Conservation (phyloP, 1,139 yeast species). For the Candida labiduridarum region DNA sequence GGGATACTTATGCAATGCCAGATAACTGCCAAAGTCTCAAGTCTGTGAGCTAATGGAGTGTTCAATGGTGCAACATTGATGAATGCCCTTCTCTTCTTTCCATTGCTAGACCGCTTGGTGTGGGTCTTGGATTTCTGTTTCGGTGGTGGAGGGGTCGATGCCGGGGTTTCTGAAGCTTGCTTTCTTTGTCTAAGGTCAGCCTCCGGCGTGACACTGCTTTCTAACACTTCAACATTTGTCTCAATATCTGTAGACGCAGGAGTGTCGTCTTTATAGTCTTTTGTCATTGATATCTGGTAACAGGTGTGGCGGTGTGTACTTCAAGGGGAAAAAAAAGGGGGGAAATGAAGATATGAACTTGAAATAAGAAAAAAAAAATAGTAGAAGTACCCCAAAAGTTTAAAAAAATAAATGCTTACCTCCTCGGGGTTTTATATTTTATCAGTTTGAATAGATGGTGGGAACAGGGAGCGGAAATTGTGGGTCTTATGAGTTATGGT, state of each 20-base stretch:
- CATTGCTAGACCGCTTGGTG: not conserved
- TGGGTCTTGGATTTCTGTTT: not conserved
- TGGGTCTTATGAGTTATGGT: too few relatives aligned
- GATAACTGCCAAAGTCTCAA: conserved; percentile 71
- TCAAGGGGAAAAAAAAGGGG: not conserved
- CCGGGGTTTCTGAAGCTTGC: not conserved
- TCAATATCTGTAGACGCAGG: not conserved
- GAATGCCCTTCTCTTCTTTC: conserved; percentile 14
- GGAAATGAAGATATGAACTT: not conserved
- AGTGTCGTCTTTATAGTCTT: not conserved
- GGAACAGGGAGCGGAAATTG: too few relatives aligned
- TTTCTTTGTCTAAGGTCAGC: conserved; percentile 4
- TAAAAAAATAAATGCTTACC: not conserved
- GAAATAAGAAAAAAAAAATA: not conserved
- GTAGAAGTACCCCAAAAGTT: not conserved
- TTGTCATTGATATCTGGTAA: not conserved
- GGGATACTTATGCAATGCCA: conserved; percentile 82
- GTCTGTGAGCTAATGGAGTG: conserved; percentile 58
- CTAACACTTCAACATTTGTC: not conserved
- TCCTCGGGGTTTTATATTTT: not conserved
- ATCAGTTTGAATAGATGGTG: too few relatives aligned
- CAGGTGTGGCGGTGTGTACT: not conserved
- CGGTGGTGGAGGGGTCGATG: not conserved
- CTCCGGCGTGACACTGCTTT: not conserved
- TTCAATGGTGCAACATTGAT: conserved; percentile 52